Conservation (phyloP, 116 monocot species). For the Papilionanthe hybrid region DNA sequence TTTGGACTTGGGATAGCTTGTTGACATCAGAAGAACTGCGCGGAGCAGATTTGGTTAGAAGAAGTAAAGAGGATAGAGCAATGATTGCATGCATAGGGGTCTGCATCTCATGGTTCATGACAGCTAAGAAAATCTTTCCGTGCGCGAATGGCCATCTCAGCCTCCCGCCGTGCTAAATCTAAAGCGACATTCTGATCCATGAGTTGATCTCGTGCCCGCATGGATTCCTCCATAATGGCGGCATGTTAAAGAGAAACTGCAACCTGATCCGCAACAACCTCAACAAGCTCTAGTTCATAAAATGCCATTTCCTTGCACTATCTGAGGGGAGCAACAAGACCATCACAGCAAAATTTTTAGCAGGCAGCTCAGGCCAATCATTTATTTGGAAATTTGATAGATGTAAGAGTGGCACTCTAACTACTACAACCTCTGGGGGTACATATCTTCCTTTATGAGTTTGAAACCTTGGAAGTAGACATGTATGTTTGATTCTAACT, state of each 20-base stretch:
- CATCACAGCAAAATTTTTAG: slow-evolving; percentile 80
- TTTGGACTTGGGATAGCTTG: background rate
- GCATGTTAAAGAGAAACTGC: slow-evolving; percentile 97
- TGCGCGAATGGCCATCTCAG: slow-evolving; percentile 86
- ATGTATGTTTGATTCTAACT: slow-evolving; percentile 61
- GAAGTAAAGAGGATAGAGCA: slow-evolving; percentile 70
- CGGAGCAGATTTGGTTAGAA: background rate
- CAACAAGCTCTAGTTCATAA: slow-evolving; percentile 82
- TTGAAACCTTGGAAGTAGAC: slow-evolving; percentile 58
- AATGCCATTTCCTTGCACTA: slow-evolving; percentile 89
- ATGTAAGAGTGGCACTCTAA: slow-evolving; percentile 73
- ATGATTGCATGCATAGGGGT: slow-evolving; percentile 84
- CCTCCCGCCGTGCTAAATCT: slow-evolving; percentile 79
- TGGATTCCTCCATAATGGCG: slow-evolving; percentile 92
- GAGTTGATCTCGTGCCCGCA: slow-evolving; percentile 84
- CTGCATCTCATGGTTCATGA: slow-evolving; percentile 96
- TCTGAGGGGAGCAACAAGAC: slow-evolving; percentile 85
- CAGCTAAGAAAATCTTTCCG: slow-evolving; percentile 91
- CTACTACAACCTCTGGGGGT: slow-evolving; percentile 88
- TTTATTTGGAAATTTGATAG: slow-evolving; percentile 86
- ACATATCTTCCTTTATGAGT: slow-evolving; percentile 54
- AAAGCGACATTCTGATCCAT: slow-evolving; percentile 93
- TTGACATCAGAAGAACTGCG: background rate
- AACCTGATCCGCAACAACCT: slow-evolving; percentile 94
- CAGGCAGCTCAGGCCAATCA: slow-evolving; percentile 80